phyloP scores from a whole-genome alignment of 192 early-diverging fungal species.

The Coemansia sp. region DNA sequence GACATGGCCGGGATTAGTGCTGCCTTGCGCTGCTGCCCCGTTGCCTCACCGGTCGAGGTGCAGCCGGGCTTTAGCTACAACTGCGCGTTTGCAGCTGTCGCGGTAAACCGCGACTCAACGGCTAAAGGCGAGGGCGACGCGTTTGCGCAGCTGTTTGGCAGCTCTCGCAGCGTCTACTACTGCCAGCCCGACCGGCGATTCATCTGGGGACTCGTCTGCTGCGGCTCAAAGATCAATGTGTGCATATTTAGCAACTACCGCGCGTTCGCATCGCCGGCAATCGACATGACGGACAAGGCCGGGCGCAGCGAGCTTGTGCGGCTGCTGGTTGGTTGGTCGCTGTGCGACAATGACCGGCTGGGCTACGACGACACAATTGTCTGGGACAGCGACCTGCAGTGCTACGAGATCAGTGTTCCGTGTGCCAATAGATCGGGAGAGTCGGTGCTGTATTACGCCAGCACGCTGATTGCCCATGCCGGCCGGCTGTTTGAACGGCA shows the following conservation, averaged over 20 bases:
- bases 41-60: no score
- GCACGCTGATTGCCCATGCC: no score
- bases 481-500: no score
- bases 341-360: constrained; percentile 4
- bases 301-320: not conserved
- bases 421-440: not conserved
- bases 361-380: constrained; percentile 2
- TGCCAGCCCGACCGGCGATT: constrained; percentile 12
- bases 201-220: constrained; percentile 8
- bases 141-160: not conserved
- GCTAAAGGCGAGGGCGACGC: no score
- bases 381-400: not conserved
- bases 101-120: no score
- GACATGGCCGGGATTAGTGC: no score
- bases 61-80: no score
- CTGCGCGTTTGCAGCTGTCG: no score
- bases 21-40: no score
- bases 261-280: not conserved
- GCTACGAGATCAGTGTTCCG: no score
- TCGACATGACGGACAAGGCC: not conserved
- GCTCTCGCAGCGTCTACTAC: not conserved
- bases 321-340: constrained; percentile 10
- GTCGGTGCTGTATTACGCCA: not conserved
- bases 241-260: not conserved
- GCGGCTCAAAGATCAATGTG: not conserved